Percentiles rank a stretch among this genome's conserved stretches.
Conservation (phyloP, 148 eudicot genomes). For the Camellia lanceoleosa region DNA sequence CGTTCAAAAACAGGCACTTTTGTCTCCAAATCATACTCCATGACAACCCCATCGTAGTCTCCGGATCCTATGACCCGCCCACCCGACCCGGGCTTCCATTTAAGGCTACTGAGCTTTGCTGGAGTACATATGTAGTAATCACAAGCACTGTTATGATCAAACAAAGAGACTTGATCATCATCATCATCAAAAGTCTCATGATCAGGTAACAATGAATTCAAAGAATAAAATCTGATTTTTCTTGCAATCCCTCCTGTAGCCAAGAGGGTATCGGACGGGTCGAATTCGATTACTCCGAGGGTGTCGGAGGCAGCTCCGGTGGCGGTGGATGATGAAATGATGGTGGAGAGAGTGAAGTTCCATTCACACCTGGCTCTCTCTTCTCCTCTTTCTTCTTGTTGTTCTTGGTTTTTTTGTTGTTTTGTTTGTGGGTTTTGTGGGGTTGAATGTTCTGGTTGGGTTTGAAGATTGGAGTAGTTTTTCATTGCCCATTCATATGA, state of each 20-base stretch:
- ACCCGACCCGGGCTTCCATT: constrained; percentile 43
- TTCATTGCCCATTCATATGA: constrained; percentile 49
- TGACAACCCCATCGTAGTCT: constrained; percentile 55
- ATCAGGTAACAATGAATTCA: neutral
- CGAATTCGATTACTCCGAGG: constrained; percentile 43
- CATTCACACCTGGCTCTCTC: constrained; percentile 34
- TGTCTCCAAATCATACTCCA: constrained; percentile 48
- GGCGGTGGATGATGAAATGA: constrained; percentile 25
- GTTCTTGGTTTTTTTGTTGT: constrained; percentile 14
- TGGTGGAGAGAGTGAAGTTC: constrained; percentile 40
- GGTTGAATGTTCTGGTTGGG: neutral
- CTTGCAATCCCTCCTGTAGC: constrained; percentile 52
- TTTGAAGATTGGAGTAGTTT: constrained; percentile 17
- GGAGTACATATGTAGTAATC: constrained; percentile 42
- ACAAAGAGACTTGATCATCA: neutral
- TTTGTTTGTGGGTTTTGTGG: constrained; percentile 10
- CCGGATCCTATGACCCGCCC: constrained; percentile 40
- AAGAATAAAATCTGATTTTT: constrained; percentile 34
- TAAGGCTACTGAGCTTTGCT: constrained; percentile 50
- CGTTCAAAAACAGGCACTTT: constrained; percentile 44
- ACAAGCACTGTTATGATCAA: constrained; percentile 32
- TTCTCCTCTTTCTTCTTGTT: constrained; percentile 8
- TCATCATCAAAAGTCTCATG: neutral
- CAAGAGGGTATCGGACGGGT: constrained; percentile 25
- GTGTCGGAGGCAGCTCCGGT: constrained; percentile 25